Conservation (phyloP, 2,329 filamentous ascomycete genomes). For the Plenodomus biglobosus region DNA sequence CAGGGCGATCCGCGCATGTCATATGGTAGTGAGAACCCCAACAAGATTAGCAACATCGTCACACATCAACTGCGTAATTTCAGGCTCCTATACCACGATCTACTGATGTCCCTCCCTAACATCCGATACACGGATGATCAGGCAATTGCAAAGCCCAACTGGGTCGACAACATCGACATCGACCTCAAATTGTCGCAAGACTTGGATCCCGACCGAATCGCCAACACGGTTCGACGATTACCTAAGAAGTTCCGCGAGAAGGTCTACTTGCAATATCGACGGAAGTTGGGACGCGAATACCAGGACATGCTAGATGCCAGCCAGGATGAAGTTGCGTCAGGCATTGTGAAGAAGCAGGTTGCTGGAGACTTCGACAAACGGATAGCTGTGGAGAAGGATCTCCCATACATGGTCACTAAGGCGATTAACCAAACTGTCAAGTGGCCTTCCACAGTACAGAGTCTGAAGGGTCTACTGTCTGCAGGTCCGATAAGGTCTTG, state of each 20-base stretch:
- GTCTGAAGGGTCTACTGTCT: slow-evolving; percentile 79
- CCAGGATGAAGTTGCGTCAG: slow-evolving; percentile 65
- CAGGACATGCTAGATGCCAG: slow-evolving; percentile 78
- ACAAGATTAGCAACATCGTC: slow-evolving; percentile 93
- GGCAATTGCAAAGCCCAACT: slow-evolving; percentile 57
- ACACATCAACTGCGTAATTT: slow-evolving; percentile 89
- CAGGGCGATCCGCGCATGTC: slow-evolving; percentile 96
- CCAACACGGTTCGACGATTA: slow-evolving; percentile 93
- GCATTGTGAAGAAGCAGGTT: slow-evolving; percentile 68
- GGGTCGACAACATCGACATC: slow-evolving; percentile 59
- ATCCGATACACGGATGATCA: slow-evolving; percentile 71
- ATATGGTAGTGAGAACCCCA: slow-evolving; percentile 83
- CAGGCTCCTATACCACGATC: slow-evolving; percentile 82
- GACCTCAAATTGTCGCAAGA: slow-evolving; percentile 78
- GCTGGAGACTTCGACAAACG: slow-evolving; percentile 84
- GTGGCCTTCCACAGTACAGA: slow-evolving; percentile 91
- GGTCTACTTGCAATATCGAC: slow-evolving; percentile 92
- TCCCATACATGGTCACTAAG: slow-evolving; percentile 69
- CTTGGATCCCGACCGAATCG: slow-evolving; percentile 86
- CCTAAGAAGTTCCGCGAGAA: slow-evolving; percentile 84
- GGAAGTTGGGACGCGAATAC: slow-evolving; percentile 83
- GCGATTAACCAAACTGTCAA: slow-evolving; percentile 85
- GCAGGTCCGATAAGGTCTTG: slow-evolving; percentile 69
- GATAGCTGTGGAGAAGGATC: slow-evolving; percentile 72
- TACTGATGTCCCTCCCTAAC: slow-evolving; percentile 89